Conservation (phyloP, 2,329 filamentous ascomycete species). For the Verticillium albo-atrum region DNA sequence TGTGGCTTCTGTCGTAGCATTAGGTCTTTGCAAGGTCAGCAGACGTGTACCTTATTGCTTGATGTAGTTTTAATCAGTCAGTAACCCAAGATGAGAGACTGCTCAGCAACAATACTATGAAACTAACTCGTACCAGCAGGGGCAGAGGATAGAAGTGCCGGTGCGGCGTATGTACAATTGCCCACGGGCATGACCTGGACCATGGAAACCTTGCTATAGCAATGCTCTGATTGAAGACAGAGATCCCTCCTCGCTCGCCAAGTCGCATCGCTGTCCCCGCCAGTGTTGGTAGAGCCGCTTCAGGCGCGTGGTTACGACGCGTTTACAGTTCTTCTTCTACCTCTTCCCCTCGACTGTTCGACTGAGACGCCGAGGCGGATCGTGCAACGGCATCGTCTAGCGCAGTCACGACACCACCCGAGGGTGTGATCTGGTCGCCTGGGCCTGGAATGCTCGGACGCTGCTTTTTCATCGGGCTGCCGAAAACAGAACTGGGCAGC, state of each 20-base stretch:
- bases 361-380: neutral
- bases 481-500: constrained; percentile 6
- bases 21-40: neutral
- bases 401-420: neutral
- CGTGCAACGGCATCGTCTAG: neutral
- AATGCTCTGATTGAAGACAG: neutral
- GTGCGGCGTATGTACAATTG: neutral
- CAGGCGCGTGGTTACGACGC: no score
- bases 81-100: neutral
- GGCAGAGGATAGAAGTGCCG: neutral
- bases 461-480: constrained; percentile 13
- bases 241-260: no score
- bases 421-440: neutral
- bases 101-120: neutral
- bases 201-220: neutral
- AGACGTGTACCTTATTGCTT: neutral
- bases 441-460: constrained; percentile 8
- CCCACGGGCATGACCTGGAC: neutral
- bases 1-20: neutral
- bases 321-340: neutral
- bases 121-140: neutral
- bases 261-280: no score
- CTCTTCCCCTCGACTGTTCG: neutral
- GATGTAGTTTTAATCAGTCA: neutral
- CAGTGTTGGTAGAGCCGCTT: no score